phyloP scores from a whole-genome alignment of 345 rosid genomes.

The Hibiscus syriacus region DNA sequence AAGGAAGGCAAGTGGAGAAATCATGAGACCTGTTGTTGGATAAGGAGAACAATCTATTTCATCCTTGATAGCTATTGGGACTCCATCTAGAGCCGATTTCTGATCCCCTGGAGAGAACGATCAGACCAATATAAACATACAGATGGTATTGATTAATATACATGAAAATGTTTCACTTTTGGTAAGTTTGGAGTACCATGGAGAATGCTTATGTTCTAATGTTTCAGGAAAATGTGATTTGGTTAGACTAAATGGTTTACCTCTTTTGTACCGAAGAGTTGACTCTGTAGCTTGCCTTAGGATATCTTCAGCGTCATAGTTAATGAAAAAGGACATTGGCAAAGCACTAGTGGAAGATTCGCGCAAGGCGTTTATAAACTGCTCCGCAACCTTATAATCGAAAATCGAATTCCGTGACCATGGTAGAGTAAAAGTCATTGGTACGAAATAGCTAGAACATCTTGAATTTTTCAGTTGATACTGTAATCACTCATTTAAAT shows the following conservation, averaged over 20 bases:
- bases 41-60: constrained; percentile 73
- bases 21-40: constrained; percentile 51
- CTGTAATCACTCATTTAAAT: not conserved
- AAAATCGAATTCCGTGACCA: not conserved
- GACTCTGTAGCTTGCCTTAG: constrained; percentile 53
- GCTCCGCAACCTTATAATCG: constrained; percentile 42
- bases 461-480: not conserved
- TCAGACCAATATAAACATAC: not conserved
- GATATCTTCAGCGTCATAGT: constrained; percentile 37
- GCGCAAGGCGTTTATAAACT: constrained; percentile 33
- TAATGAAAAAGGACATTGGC: constrained; percentile 60
- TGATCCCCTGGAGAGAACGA: constrained; percentile 37
- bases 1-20: not conserved
- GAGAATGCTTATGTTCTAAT: not conserved
- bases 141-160: not conserved
- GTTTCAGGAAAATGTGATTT: not conserved
- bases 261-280: constrained; percentile 43
- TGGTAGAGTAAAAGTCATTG: not conserved
- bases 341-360: constrained; percentile 33
- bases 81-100: constrained; percentile 61
- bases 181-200: not conserved
- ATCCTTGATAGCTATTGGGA: constrained; percentile 66
- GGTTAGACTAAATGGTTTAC: constrained; percentile 17
- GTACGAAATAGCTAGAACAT: not conserved
- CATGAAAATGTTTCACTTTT: not conserved